Percentiles rank a stretch among this genome's conserved stretches.
These are phyloP conservation scores for Tagetes erecta DNA, from an alignment of 129 eudicot species.

Conservation along the genomic window DNA sequence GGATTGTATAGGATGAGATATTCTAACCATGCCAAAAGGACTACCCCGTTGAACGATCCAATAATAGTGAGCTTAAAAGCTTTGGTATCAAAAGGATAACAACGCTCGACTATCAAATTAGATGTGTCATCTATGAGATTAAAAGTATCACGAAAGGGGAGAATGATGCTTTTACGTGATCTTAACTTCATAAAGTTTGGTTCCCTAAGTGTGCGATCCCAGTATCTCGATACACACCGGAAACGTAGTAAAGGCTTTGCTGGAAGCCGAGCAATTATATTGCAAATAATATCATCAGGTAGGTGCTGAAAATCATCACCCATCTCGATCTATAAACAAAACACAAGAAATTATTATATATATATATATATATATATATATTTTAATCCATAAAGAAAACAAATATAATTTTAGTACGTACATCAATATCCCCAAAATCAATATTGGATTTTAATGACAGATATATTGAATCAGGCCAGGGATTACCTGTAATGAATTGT, in stretches of 20 bases:
- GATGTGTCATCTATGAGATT: neutral
- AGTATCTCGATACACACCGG: neutral
- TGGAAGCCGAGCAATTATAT: conserved; percentile 17
- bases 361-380: no score
- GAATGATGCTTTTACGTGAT: neutral
- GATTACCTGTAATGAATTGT: no score
- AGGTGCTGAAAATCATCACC: neutral
- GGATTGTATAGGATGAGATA: conserved; percentile 15
- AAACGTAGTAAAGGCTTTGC: conserved; percentile 6
- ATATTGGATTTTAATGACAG: no score
- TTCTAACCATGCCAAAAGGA: neutral
- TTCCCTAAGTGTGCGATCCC: neutral
- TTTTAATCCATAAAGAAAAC: no score
- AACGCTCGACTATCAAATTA: neutral
- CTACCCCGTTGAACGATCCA: conserved; percentile 17
- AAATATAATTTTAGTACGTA: no score
- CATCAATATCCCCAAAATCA: no score
- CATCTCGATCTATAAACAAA: no score
- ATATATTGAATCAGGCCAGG: no score
- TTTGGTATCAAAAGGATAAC: neutral
- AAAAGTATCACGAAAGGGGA: neutral
- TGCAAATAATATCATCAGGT: neutral
- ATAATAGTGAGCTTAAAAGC: neutral
- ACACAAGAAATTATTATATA: no score
- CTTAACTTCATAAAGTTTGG: conserved; percentile 3